A percentile compares a stretch with the other conserved stretches of the same genome.
phyloP scores from a whole-genome alignment of 768 basidiomycete genomes.

The Tulasnella sp. region DNA sequence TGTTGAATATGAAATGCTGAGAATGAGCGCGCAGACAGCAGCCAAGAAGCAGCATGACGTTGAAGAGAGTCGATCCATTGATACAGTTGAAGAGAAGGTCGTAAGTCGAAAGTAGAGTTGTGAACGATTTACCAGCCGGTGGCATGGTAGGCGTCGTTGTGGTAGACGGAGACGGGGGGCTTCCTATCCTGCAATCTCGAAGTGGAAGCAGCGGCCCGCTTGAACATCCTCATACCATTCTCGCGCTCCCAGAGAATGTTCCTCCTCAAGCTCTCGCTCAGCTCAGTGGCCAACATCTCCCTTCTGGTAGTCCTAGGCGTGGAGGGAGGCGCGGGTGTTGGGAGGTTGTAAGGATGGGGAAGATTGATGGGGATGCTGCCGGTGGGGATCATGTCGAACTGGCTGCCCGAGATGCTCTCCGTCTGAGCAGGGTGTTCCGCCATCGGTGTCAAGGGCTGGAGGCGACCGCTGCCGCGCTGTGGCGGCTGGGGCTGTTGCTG shows the following conservation, averaged over 20 bases:
- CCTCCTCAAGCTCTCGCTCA: constrained; percentile 71
- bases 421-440: background rate
- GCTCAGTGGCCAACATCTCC: constrained; percentile 72
- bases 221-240: constrained; percentile 12
- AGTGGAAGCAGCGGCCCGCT: background rate
- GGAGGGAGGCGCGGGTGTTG: constrained; percentile 49
- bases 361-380: constrained; percentile 15
- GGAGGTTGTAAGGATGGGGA: constrained; percentile 58
- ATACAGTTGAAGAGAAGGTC: background rate
- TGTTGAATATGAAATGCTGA: background rate
- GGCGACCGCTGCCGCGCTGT: background rate
- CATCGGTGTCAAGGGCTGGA: background rate
- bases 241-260: constrained; percentile 63
- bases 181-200: constrained; percentile 1
- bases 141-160: constrained; percentile 14
- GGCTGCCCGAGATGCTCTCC: background rate
- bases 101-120: background rate
- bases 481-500: background rate
- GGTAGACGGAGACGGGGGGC: constrained; percentile 5
- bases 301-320: constrained; percentile 79
- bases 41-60: constrained; percentile 1
- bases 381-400: constrained; percentile 4
- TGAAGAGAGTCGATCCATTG: background rate
- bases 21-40: background rate
- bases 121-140: constrained; percentile 12